Percentiles rank a stretch among this genome's conserved stretches.
Conservation (phyloP, 2,329 filamentous ascomycete species). For the Scopulariopsis brevicaulis region DNA sequence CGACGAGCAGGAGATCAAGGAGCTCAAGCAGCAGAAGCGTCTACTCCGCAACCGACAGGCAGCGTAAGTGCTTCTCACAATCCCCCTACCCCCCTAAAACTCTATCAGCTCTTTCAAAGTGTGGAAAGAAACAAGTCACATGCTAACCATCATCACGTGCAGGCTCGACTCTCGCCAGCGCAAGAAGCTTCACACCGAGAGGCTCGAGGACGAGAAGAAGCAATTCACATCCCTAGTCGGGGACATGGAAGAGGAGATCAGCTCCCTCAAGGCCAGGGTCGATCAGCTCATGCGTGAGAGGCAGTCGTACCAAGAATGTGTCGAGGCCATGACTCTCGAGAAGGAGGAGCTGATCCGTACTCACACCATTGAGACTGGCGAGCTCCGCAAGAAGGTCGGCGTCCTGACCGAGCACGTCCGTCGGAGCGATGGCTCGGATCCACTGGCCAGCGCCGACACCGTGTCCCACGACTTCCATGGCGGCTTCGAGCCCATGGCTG, state of each 20-base stretch:
- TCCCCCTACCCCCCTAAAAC: neutral
- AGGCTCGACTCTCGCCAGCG: slow-evolving; percentile 93
- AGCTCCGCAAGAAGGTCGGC: slow-evolving; percentile 85
- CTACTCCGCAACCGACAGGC: slow-evolving; percentile 91
- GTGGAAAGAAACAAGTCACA: neutral
- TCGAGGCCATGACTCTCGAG: slow-evolving; percentile 68
- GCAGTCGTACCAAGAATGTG: slow-evolving; percentile 62
- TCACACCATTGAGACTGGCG: slow-evolving; percentile 82
- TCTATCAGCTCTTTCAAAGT: neutral
- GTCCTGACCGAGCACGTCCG: slow-evolving; percentile 65
- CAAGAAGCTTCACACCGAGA: slow-evolving; percentile 97
- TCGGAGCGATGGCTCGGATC: slow-evolving; percentile 52
- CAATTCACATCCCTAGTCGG: slow-evolving; percentile 66
- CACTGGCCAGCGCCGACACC: slow-evolving; percentile 20
- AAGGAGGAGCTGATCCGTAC: slow-evolving; percentile 84
- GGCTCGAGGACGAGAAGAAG: slow-evolving; percentile 95
- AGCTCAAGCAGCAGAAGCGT: slow-evolving; percentile 96
- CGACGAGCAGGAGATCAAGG: slow-evolving; percentile 90
- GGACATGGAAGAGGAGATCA: slow-evolving; percentile 68
- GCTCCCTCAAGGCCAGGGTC: slow-evolving; percentile 55
- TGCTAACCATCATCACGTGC: slow-evolving; percentile 1
- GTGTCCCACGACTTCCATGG: slow-evolving; percentile 36
- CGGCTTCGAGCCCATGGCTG: slow-evolving; percentile 69
- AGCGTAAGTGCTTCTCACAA: slow-evolving; percentile 54
- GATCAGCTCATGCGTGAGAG: slow-evolving; percentile 63